phyloP scores from a whole-genome alignment of 352 stramenopile genomes.

The Aphanomyces stellatus region DNA sequence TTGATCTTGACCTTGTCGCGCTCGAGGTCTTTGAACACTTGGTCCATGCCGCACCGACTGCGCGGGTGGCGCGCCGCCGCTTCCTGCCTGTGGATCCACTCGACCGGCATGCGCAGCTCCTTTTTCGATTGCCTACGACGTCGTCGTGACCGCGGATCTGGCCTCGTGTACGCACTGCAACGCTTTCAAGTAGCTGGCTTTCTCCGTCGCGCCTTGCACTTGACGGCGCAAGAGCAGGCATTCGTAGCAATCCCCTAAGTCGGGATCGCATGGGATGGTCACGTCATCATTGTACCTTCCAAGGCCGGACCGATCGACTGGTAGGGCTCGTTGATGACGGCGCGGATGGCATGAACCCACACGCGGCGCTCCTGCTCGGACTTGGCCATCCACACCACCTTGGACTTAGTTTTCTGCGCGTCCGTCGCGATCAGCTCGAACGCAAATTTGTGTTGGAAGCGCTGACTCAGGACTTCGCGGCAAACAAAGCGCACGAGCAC shows the following conservation, averaged over 20 bases:
- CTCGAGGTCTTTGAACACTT: slow-evolving; percentile 19
- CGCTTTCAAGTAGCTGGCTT: not conserved
- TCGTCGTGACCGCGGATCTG: not conserved
- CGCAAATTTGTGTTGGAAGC: slow-evolving; percentile 18
- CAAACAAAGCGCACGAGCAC: slow-evolving; percentile 7
- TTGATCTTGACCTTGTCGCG: slow-evolving; percentile 19
- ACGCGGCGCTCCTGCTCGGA: slow-evolving; percentile 9
- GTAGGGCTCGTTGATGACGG: slow-evolving; percentile 3
- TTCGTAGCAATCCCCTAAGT: slow-evolving; percentile 15
- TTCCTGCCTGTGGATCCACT: slow-evolving; percentile 9
- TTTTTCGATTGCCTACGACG: not conserved
- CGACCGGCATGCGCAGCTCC: slow-evolving; percentile 7
- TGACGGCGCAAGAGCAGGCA: not conserved
- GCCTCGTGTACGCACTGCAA: not conserved
- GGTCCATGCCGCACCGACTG: slow-evolving; percentile 11
- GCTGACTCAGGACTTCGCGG: slow-evolving; percentile 9
- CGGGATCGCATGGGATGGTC: not conserved
- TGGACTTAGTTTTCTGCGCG: not conserved
- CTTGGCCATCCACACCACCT: slow-evolving; percentile 14
- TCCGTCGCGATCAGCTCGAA: slow-evolving; percentile 17
- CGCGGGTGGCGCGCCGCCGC: not conserved
- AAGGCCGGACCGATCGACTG: not conserved
- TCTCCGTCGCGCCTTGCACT: not conserved
- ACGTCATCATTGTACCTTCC: not conserved
- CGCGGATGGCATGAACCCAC: slow-evolving; percentile 19